phyloP scores from a whole-genome alignment of 2,329 filamentous ascomycete species.

The Zymoseptoria ardabiliae region DNA sequence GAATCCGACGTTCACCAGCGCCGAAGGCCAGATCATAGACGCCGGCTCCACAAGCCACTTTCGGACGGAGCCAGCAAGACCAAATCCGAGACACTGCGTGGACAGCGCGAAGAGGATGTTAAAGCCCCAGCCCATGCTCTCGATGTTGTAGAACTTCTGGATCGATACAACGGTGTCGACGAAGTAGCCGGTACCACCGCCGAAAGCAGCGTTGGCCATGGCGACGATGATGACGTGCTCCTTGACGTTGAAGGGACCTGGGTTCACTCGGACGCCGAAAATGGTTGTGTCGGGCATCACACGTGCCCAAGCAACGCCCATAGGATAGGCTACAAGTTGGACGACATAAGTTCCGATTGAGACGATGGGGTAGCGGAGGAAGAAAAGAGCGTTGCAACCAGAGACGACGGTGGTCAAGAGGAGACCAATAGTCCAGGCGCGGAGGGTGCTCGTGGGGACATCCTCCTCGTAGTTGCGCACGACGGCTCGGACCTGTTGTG shows the following conservation, averaged over 20 bases:
- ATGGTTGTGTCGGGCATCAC: slow-evolving; percentile 45
- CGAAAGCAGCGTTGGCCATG: slow-evolving; percentile 47
- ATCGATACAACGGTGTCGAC: slow-evolving; percentile 21
- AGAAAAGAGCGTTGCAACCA: slow-evolving; percentile 70
- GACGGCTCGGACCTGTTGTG: slow-evolving; percentile 44
- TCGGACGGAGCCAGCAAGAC: slow-evolving; percentile 73
- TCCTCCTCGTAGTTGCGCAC: slow-evolving; percentile 60
- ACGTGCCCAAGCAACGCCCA: slow-evolving; percentile 63
- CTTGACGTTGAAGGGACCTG: slow-evolving; percentile 43
- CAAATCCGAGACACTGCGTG: slow-evolving; percentile 78
- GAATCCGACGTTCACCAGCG: slow-evolving; percentile 64
- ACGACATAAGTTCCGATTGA: slow-evolving; percentile 83
- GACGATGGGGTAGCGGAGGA: slow-evolving; percentile 80
- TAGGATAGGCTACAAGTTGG: slow-evolving; percentile 71
- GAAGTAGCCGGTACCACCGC: slow-evolving; percentile 20
- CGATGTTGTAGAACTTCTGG: slow-evolving; percentile 70
- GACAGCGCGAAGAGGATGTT: slow-evolving; percentile 80
- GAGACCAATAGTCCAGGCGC: slow-evolving; percentile 57
- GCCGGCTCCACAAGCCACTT: slow-evolving; percentile 76
- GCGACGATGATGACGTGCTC: slow-evolving; percentile 24
- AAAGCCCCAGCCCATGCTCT: slow-evolving; percentile 59
- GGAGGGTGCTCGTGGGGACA: slow-evolving; percentile 56
- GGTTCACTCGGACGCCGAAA: slow-evolving; percentile 48
- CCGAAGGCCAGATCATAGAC: slow-evolving; percentile 90
- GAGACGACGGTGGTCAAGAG: slow-evolving; percentile 56